phyloP scores from a whole-genome alignment of 2,329 filamentous ascomycete genomes.

The Venturia effusa region DNA sequence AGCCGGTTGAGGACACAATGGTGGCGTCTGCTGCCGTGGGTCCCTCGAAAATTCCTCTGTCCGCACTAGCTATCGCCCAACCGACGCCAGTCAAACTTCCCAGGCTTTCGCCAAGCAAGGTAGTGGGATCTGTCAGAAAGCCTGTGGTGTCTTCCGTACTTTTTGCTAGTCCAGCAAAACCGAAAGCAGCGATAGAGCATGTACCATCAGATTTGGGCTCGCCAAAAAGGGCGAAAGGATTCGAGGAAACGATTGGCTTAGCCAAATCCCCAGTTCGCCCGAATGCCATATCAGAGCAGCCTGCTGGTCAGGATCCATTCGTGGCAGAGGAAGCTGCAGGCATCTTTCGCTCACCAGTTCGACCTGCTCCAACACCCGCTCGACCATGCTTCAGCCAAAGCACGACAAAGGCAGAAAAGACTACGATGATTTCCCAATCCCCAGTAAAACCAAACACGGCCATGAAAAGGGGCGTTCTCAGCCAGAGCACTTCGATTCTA shows the following conservation, averaged over 20 bases:
- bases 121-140: neutral
- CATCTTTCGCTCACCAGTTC: neutral
- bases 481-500: neutral
- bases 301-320: neutral
- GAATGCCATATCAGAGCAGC: neutral
- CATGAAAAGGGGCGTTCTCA: neutral
- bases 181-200: neutral
- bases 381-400: neutral
- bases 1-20: neutral
- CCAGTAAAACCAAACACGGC: neutral
- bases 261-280: neutral
- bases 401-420: neutral
- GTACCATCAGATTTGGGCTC: neutral
- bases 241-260: neutral
- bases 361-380: neutral
- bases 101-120: neutral
- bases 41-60: constrained; percentile 4
- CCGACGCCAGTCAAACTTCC: neutral
- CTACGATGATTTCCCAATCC: neutral
- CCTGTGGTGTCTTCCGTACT: neutral
- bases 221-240: constrained; percentile 3
- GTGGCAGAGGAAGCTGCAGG: neutral
- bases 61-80: neutral
- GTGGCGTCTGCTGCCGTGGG: neutral
- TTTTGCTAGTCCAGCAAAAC: constrained; percentile 1